Conservation (phyloP, 164 flowering plant genomes). For the Brasenia schreberi region DNA sequence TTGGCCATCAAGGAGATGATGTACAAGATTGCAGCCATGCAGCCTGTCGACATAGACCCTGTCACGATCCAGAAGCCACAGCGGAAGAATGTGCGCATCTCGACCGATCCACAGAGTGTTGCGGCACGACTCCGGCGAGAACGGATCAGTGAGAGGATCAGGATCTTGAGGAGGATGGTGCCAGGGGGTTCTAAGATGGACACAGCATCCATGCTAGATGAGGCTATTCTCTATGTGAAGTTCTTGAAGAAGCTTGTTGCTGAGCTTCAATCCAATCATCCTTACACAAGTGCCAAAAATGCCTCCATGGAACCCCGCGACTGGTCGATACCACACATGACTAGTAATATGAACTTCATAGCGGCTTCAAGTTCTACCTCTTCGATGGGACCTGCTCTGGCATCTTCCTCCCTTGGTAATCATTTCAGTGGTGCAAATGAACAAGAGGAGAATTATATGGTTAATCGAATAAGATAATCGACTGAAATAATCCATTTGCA, state of each 20-base stretch:
- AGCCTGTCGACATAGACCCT: slow-evolving; percentile 84
- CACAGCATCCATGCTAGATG: slow-evolving; percentile 82
- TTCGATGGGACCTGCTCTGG: slow-evolving; percentile 3
- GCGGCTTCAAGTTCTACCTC: slow-evolving; percentile 3
- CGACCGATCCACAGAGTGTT: slow-evolving; percentile 82
- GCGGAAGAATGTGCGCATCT: slow-evolving; percentile 64
- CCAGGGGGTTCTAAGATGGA: slow-evolving; percentile 89
- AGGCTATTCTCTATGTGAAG: slow-evolving; percentile 78
- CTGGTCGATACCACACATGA: not conserved
- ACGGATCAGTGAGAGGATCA: slow-evolving; percentile 62
- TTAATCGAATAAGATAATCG: too few relatives aligned
- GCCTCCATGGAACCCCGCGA: not conserved
- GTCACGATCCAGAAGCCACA: slow-evolving; percentile 57
- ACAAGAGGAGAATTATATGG: too few relatives aligned
- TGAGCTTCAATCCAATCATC: slow-evolving; percentile 27
- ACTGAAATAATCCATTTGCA: too few relatives aligned
- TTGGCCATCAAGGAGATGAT: slow-evolving; percentile 89
- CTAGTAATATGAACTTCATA: not conserved
- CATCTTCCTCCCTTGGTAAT: not conserved
- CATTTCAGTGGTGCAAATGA: too few relatives aligned
- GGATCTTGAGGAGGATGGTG: slow-evolving; percentile 35
- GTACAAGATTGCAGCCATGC: slow-evolving; percentile 89
- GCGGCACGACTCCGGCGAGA: slow-evolving; percentile 76
- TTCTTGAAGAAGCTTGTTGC: slow-evolving; percentile 62
- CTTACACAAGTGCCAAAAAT: not conserved